phyloP scores from a whole-genome alignment of 441 rosid genomes.

The Erysimum cheiri region DNA sequence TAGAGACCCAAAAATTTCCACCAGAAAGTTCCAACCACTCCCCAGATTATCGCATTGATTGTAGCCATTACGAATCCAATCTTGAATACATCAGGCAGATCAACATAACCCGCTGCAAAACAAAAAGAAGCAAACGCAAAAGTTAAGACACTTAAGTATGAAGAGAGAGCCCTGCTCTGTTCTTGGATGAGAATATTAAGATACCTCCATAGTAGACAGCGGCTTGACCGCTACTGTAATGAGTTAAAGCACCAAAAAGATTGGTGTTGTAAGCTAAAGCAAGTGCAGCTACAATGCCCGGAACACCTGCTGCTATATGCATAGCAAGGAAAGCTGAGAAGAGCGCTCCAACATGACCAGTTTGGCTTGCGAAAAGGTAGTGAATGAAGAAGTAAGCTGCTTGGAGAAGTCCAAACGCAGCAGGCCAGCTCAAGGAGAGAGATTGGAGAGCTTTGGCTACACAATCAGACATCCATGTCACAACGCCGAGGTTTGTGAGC shows the following conservation, averaged over 20 bases:
- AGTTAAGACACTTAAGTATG: neutral
- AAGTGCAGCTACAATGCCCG: constrained; percentile 73
- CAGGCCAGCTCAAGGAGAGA: constrained; percentile 89
- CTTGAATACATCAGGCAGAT: constrained; percentile 87
- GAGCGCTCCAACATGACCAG: constrained; percentile 93
- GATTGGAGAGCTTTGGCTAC: constrained; percentile 71
- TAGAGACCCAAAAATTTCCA: constrained; percentile 97
- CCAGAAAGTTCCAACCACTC: constrained; percentile 84
- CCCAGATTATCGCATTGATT: constrained; percentile 79
- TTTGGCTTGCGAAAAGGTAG: constrained; percentile 95
- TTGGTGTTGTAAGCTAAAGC: constrained; percentile 91
- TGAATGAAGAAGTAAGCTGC: constrained; percentile 88
- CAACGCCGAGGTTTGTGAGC: constrained; percentile 81
- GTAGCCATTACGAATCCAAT: constrained; percentile 81
- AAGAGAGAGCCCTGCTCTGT: neutral
- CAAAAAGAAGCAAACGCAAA: neutral
- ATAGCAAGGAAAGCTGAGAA: constrained; percentile 97
- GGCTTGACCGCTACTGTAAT: constrained; percentile 98
- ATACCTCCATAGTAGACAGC: constrained; percentile 96
- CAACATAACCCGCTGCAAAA: constrained; percentile 82
- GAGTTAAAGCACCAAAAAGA: constrained; percentile 92
- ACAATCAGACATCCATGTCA: constrained; percentile 81
- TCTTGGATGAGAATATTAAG: neutral
- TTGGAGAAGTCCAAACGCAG: constrained; percentile 82
- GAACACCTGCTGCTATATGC: constrained; percentile 92